Base-by-base conservation (phyloP, 1,139 yeast genomes). In the Suhomyces terraborum region DNA sequence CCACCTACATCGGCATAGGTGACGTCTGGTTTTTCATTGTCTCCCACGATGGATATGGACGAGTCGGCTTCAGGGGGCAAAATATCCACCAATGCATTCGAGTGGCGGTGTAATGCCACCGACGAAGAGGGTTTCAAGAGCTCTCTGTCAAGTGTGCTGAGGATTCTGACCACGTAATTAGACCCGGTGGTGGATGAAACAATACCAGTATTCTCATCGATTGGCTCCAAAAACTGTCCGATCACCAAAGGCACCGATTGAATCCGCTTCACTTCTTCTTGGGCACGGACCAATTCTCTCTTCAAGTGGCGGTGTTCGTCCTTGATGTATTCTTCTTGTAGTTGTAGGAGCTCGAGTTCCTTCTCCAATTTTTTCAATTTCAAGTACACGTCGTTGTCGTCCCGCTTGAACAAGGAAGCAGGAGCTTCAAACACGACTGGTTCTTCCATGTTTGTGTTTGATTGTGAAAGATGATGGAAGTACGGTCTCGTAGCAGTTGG, bases 41-140 rank as follows among this genome's bases (percentile, higher is more conserved):
- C 95, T 30, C 96, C 94, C 57, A 94, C 87, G 63, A 94, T 89
- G 28, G 98, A 84, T 52, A 94, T 93, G 32, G 95, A 84, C 2
- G 98, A 89, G 60, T 94, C 99, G 0, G 98, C 98, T 73, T 94
- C 98, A 24, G 98, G 98, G 21, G 98, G 98, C 58, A 94, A 73
- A 45, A 94, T 93, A 63, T 93, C 98, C 39, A 94, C 98, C 53
- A 94, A 75, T 4, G 98, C 97, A 63, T 93, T 94, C 10, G 98
- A 91, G 68, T 94, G 98, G 62, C 98, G 95, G 64, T 94, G 98
- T 54, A 94, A 76, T 1, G 98, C 98, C 34, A 94, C 98, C 6
- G 96, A 87, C 23, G 96, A 86, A 5, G 96, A 86, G 12, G 98
- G 94, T 65, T 94, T 93, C 59, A 94, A 79, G 52, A 93, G 74